Evolutionary conservation across 2,329 filamentous ascomycete genomes (phyloP).

Genomic region (Penicillium sp.): DNA sequence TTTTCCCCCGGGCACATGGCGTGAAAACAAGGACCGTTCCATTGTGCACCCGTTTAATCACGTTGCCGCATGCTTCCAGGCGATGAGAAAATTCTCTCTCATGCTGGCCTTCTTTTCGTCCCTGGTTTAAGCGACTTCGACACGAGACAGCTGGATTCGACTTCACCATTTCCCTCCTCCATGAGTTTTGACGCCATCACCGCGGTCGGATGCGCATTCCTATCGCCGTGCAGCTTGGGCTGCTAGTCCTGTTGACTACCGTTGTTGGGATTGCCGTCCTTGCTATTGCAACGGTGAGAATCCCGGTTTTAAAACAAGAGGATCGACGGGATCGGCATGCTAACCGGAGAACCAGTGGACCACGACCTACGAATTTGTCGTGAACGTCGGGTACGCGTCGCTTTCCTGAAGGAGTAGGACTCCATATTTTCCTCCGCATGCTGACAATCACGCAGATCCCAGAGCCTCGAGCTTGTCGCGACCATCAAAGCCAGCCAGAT

Average conservation of each 20-base stretch:
- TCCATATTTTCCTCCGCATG: background rate
- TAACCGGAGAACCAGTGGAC: conserved; percentile 45
- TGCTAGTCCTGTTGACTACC: conserved; percentile 73
- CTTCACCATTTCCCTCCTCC: background rate
- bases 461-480: conserved; percentile 72
- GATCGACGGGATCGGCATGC: background rate
- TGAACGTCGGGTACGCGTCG: conserved; percentile 49
- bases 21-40: background rate
- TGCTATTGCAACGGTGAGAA: conserved; percentile 60
- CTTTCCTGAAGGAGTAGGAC: background rate
- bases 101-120: background rate
- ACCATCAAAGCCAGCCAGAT: conserved; percentile 84
- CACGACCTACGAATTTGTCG: conserved; percentile 62
- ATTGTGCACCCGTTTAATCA: background rate
- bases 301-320: background rate
- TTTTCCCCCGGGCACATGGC: background rate
- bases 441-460: conserved; percentile 40
- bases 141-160: background rate
- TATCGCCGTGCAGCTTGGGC: conserved; percentile 81
- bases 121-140: too few relatives aligned
- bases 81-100: background rate
- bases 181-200: background rate
- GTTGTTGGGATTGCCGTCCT: conserved; percentile 74
- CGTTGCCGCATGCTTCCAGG: background rate
- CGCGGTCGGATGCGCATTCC: conserved; percentile 68